These are phyloP conservation scores for Salicornia ramosissima DNA, from an alignment of 148 eudicot genomes.

Conservation along the genomic window DNA sequence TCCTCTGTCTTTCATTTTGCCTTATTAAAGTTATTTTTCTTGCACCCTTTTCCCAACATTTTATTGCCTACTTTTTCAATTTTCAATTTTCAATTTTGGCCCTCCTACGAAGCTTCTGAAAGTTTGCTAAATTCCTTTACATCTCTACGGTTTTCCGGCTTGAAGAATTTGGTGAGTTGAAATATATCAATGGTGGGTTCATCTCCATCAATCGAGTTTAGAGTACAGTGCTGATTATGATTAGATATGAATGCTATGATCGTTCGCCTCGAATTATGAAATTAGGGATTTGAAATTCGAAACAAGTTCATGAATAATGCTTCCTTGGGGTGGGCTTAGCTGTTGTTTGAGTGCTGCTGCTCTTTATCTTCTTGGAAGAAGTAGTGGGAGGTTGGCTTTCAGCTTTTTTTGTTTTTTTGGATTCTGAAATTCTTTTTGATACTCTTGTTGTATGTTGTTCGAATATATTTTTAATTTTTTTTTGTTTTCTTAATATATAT, in stretches of 20 bases:
- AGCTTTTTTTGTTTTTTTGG: neutral
- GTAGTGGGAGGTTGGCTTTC: constrained; percentile 63
- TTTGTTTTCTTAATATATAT: neutral
- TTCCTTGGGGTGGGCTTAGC: constrained; percentile 85
- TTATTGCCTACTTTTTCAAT: neutral
- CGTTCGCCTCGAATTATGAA: neutral
- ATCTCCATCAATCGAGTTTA: neutral
- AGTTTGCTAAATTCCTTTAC: no score
- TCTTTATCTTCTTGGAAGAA: constrained; percentile 85
- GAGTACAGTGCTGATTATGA: neutral
- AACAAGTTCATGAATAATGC: constrained; percentile 29
- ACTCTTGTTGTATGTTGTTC: neutral
- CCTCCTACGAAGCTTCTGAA: neutral
- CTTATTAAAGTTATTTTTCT: neutral
- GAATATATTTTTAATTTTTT: neutral
- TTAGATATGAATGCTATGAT: neutral
- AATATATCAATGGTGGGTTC: neutral
- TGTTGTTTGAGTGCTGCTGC: constrained; percentile 93
- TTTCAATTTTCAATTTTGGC: neutral
- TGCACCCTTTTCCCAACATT: neutral
- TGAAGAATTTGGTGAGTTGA: neutral
- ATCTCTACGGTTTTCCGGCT: neutral
- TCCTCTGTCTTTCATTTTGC: constrained; percentile 21
- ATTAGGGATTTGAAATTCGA: constrained; percentile 24
- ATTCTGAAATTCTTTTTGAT: neutral